Percentiles rank a stretch among this genome's conserved stretches.
phyloP scores from a whole-genome alignment of 352 stramenopile species.

The Phytophthora ohioensis region DNA sequence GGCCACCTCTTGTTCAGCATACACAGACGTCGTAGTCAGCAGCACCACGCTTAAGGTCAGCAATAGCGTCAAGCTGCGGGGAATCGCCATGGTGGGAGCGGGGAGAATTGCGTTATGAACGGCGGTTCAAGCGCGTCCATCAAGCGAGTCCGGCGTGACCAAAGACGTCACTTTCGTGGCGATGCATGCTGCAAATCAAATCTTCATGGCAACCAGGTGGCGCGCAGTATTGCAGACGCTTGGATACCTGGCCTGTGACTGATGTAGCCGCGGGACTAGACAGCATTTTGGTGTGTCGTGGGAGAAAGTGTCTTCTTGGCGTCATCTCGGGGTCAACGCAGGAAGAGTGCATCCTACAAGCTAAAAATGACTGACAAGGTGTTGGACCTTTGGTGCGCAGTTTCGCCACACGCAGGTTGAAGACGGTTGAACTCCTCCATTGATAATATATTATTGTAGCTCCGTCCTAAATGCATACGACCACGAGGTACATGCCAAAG shows the following conservation, averaged over 20 bases:
- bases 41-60: constrained; percentile 11
- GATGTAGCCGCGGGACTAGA: not conserved
- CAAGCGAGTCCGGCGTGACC: not conserved
- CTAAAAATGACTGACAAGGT: constrained; percentile 23
- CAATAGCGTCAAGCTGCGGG: constrained; percentile 23
- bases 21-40: constrained; percentile 10
- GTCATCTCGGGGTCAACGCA: not conserved
- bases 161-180: constrained; percentile 16
- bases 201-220: constrained; percentile 26
- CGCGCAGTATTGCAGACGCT: constrained; percentile 27
- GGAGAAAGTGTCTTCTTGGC: not conserved
- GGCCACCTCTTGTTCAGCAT: constrained; percentile 22
- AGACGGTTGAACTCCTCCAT: not conserved
- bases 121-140: constrained; percentile 1
- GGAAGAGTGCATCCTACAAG: constrained; percentile 4
- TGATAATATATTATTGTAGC: not conserved
- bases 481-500: not conserved
- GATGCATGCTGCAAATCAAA: constrained; percentile 29
- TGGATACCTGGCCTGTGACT: constrained; percentile 27
- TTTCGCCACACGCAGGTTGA: constrained; percentile 23
- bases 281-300: constrained; percentile 5
- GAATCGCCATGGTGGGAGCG: constrained; percentile 22
- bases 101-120: constrained; percentile 32
- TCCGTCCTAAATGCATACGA: not conserved
- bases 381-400: constrained; percentile 17